These are phyloP conservation scores for Calonectria leucothoes DNA, from an alignment of 2,329 filamentous ascomycete species.

Conservation along the genomic window DNA sequence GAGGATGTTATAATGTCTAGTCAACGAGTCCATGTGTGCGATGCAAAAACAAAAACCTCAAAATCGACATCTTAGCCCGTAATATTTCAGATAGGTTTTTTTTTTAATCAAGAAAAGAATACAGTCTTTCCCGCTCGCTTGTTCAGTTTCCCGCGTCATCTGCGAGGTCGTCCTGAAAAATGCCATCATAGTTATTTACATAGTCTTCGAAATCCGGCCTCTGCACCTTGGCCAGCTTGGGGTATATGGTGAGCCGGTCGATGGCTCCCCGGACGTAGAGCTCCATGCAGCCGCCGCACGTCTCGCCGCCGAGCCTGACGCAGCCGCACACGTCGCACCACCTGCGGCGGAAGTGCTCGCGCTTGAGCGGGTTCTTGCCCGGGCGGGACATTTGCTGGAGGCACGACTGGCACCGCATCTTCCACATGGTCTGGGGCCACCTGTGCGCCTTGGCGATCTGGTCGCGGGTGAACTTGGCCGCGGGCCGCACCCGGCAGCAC, in stretches of 20 bases:
- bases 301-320: slow-evolving; percentile 16
- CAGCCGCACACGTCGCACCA: slow-evolving; percentile 32
- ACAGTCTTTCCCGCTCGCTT: background rate
- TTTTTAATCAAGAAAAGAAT: no score
- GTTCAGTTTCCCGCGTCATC: background rate
- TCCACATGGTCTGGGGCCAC: slow-evolving; percentile 23
- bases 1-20: background rate
- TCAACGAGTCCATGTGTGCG: background rate
- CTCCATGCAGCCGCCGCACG: slow-evolving; percentile 31
- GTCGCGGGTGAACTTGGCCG: slow-evolving; percentile 8
- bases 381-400: slow-evolving; percentile 15
- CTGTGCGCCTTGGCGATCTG: background rate
- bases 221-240: background rate
- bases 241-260: slow-evolving; percentile 7
- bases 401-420: slow-evolving; percentile 26
- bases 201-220: background rate
- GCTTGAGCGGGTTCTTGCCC: background rate
- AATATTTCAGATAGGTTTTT: background rate
- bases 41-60: background rate
- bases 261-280: slow-evolving; percentile 26
- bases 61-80: background rate
- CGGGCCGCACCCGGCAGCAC: slow-evolving; percentile 24
- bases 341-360: slow-evolving; percentile 22
- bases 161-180: slow-evolving; percentile 1
- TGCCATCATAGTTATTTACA: slow-evolving; percentile 16